Evolutionary conservation across 73 alveolate genomes (phyloP).

Genomic region (Paramecium primaurelia): DNA sequence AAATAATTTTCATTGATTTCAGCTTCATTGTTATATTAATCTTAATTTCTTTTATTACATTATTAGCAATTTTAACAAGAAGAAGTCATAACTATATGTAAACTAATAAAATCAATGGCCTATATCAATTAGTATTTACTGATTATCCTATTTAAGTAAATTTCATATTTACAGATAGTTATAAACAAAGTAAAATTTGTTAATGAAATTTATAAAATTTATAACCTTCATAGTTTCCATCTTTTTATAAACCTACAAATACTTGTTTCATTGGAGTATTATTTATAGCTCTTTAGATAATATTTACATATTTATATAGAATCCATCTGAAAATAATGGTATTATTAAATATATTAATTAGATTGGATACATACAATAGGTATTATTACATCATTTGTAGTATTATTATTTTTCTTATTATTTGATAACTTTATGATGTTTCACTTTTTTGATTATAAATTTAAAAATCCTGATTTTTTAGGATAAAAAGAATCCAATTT

Average conservation of each 20-base stretch:
- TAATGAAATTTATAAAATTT: neutral
- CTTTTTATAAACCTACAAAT: neutral
- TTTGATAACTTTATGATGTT: neutral
- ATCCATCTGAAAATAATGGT: neutral
- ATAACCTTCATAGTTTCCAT: neutral
- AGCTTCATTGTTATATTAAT: neutral
- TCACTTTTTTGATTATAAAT: neutral
- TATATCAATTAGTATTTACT: neutral
- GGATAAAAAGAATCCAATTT: neutral
- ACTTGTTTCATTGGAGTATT: neutral
- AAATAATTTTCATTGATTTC: neutral
- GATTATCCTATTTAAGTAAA: neutral
- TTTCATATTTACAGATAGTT: neutral
- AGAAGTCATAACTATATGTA: neutral
- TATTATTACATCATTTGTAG: neutral
- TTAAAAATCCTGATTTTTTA: neutral
- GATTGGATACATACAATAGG: neutral
- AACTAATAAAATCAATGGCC: neutral
- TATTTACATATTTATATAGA: neutral
- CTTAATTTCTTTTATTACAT: neutral
- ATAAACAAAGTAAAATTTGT: neutral
- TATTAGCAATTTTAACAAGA: neutral
- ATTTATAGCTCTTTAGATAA: neutral
- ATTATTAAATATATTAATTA: neutral
- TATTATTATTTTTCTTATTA: neutral